These are phyloP conservation scores for Phytophthora brassicae DNA, from an alignment of 352 stramenopile genomes.

Conservation along the genomic window DNA sequence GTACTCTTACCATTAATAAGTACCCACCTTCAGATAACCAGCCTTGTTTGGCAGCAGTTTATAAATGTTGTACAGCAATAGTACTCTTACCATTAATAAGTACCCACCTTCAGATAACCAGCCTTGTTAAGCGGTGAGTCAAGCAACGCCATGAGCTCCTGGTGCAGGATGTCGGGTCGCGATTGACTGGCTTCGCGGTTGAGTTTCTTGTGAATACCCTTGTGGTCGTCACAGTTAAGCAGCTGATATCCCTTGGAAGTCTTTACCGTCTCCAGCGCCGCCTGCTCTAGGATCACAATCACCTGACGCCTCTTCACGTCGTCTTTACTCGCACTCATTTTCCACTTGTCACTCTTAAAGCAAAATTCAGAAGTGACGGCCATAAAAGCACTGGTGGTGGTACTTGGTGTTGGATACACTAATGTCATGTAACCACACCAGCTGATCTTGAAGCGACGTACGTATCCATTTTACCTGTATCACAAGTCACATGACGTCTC, in stretches of 20 bases:
- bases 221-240: slow-evolving; percentile 99
- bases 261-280: slow-evolving; percentile 99
- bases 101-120: slow-evolving; percentile 96
- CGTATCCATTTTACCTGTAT: slow-evolving; percentile 4
- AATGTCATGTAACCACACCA: not conserved
- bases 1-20: not conserved
- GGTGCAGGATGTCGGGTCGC: slow-evolving; percentile 99
- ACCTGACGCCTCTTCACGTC: slow-evolving; percentile 89
- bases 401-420: not conserved
- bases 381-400: slow-evolving; percentile 14
- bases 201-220: slow-evolving; percentile 93
- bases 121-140: slow-evolving; percentile 99
- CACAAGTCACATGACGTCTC: slow-evolving; percentile 4
- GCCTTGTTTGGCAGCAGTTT: too few relatives aligned
- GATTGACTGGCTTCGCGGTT: slow-evolving; percentile 96
- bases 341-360: not conserved
- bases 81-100: not conserved
- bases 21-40: slow-evolving; percentile 96
- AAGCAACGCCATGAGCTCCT: slow-evolving; percentile 98
- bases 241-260: slow-evolving; percentile 99
- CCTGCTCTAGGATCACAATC: slow-evolving; percentile 98
- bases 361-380: slow-evolving; percentile 2
- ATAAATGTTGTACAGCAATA: not conserved
- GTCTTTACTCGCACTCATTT: slow-evolving; percentile 53
- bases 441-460: slow-evolving; percentile 24